Conservation (phyloP, 208 protist species). For the Acanthamoeba sp. region DNA sequence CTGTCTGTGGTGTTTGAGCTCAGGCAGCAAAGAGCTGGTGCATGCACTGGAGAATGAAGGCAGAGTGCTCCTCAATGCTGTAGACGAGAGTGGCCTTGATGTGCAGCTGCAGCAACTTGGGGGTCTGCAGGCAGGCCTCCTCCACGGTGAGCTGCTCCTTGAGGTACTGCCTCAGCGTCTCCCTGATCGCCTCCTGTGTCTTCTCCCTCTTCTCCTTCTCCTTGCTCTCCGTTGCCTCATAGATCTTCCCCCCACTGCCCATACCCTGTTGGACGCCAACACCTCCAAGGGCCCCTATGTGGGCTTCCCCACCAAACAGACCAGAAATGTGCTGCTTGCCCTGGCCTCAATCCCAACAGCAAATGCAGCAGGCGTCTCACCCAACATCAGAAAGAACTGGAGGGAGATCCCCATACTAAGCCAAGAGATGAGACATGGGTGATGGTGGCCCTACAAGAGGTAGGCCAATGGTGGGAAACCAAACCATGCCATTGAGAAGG, state of each 20-base stretch:
- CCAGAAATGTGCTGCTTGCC: no score
- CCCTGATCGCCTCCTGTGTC: not conserved
- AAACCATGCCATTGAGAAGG: no score
- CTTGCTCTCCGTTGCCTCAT: not conserved
- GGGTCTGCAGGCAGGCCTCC: not conserved
- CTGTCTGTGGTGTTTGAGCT: not conserved
- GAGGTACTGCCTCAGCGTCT: not conserved
- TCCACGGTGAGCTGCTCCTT: constrained; percentile 40
- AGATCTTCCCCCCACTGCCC: not conserved
- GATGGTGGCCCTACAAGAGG: not conserved
- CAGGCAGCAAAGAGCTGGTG: not conserved
- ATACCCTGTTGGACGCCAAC: no score
- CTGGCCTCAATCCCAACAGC: no score
- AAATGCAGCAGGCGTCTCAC: no score
- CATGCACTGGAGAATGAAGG: constrained; percentile 2
- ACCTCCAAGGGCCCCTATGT: no score
- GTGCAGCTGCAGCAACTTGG: constrained; percentile 16
- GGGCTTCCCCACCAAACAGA: no score
- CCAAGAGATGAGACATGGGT: not conserved
- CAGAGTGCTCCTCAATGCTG: not conserved
- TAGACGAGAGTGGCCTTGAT: not conserved
- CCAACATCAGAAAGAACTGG: not conserved
- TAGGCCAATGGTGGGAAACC: not conserved
- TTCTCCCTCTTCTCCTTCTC: not conserved
- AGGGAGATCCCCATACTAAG: not conserved